Base-by-base conservation (phyloP, 306 rosid species). In the Trifolium pratense region DNA sequence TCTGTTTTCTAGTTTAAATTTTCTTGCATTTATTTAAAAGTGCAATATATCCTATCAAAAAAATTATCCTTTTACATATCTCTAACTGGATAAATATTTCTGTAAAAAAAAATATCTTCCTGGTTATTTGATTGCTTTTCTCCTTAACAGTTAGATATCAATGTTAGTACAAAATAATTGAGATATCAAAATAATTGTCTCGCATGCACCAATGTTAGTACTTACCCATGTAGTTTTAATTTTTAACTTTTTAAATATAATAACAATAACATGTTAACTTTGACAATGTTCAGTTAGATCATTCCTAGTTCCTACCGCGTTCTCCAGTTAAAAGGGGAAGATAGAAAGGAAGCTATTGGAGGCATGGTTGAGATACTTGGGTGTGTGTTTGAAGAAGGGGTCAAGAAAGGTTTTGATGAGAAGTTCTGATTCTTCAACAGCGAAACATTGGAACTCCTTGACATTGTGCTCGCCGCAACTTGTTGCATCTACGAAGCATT, bases 361-460 rank as follows among this genome's bases (percentile, higher is more conserved):
- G 82, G 65, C 5, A 11, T 37, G 57, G 56, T 23, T 12, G 71
- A 79, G 46, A 14, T 69, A 65, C 4, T 63, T 0, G 45, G 40
- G 86, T 62, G 12, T 84, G 86, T 62, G 12, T 84, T 88, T 46
- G 79, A 78, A 73, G 78, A 84, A 53, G 93, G 87, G 70, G 42
- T 78, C 39, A 73, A 82, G 65, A 48, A 52, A 20, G 84, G 79
- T 81, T 77, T 80, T 52, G 49, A 42, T 0, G 79, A 58, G 36
- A 46, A 78, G 23, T 51, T 68, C 7, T 66, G 51, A 14, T 76
- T 63, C 37, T 75, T 53, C 49, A 31, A 75, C 0, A 66, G 74
- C 0, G 52, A 77, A 56, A 70, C 48, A 37, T 32, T 84, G 62
- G 86, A 82, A 43, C 45, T 81, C 31, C 53, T 81, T 1, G 88